Conservation (phyloP, 2,329 filamentous ascomycete species). For the Pseudocercospora ulei region DNA sequence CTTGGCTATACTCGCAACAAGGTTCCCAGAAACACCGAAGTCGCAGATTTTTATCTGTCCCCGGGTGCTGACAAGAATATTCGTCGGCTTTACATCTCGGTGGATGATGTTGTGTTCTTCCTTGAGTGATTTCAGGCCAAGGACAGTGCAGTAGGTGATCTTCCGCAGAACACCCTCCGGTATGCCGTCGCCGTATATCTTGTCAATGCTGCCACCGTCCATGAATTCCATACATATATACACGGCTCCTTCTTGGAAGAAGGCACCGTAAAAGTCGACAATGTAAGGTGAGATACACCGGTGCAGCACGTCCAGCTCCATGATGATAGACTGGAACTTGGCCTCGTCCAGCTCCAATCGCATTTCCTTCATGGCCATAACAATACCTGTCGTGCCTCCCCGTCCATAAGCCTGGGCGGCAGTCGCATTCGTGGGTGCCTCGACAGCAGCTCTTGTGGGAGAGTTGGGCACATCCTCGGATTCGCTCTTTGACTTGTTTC, state of each 20-base stretch:
- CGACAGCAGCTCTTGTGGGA: conserved; percentile 16
- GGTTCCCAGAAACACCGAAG: conserved; percentile 91
- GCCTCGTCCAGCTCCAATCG: conserved; percentile 88
- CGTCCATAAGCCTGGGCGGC: conserved; percentile 21
- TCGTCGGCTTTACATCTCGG: conserved; percentile 97
- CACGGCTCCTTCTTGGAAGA: conserved; percentile 96
- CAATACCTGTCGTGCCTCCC: conserved; percentile 57
- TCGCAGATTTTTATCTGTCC: conserved; percentile 98
- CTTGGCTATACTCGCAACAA: conserved; percentile 94
- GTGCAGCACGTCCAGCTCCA: conserved; percentile 92
- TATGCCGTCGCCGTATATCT: conserved; percentile 81
- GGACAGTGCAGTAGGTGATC: conserved; percentile 79
- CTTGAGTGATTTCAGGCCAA: conserved; percentile 85
- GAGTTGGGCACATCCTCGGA: conserved; percentile 22
- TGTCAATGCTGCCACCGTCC: conserved; percentile 96
- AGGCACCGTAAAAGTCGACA: conserved; percentile 96
- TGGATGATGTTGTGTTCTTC: conserved; percentile 99
- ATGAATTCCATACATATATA: conserved; percentile 99
- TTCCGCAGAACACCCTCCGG: conserved; percentile 81
- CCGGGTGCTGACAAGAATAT: conserved; percentile 80
- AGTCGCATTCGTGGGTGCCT: conserved; percentile 19
- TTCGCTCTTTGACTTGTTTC: conserved; percentile 44
- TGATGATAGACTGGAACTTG: conserved; percentile 94
- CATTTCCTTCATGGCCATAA: conserved; percentile 99
- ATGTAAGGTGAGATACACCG: conserved; percentile 92